Evolutionary conservation across 139 green algal genomes (phyloP), one percentile per base, ranked within the genome.

Genomic region (Coelastrella sp.): DNA sequence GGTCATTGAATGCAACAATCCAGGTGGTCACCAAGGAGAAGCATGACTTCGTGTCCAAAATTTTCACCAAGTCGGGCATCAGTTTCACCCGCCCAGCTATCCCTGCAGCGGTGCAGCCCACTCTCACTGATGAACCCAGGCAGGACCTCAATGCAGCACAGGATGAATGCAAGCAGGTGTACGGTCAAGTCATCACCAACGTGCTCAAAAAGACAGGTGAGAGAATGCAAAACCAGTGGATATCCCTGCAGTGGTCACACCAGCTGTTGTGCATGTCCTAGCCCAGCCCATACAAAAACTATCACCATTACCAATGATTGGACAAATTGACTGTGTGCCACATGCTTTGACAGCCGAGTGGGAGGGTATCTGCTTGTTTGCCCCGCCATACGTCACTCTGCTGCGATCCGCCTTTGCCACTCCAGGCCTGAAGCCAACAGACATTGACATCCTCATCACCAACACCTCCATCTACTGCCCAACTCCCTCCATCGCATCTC

Each of bases 401-500:
- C 66, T 85, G 76, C 35, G 35, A 49, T 49, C 35, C 35, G 35
- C 35, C 35, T 1, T 49, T 49, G 35, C 35, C 35, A 19, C 35
- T 73, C 35, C 87, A 91, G 92, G 92, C n/a, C 76, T 94, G 56
- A 79, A 87, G 12, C 63, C 92, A 14, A 82, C 59, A 9, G 90
- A 93, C 78, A 87, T 94, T 20, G 92, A 93, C 87, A 93, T 93
- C 63, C 85, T 97, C 14, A 91, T 97, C 84, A 94, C 95, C 25
- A 94, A 94, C 91, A 96, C 94, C 89, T 92, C 61, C 70, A 94
- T 96, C 83, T 97, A 97, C 92, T 93, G 92, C 86, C 95, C 95
- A 49, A 96, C 94, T 9, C 95, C 95, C 59, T 96, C 92, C 17
- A 94, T 97, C 65, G 94, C 95, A 9, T 91, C 92, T 66, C 95